Base-by-base conservation (phyloP, 352 stramenopile genomes). In the Stramenopiles sp. region DNA sequence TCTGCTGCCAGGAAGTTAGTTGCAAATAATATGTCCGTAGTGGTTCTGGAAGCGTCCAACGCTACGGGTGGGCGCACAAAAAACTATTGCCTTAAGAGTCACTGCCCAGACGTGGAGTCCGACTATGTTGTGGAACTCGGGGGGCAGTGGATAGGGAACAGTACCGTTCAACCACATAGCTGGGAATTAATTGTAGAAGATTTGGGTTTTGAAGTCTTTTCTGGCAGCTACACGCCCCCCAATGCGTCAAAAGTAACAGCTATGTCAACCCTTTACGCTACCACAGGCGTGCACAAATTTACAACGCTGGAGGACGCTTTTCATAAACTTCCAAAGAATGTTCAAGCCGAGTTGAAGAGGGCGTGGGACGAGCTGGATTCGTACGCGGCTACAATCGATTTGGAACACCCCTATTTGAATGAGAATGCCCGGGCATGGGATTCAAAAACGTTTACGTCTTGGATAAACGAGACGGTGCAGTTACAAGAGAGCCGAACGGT, bases 61-160 rank as follows among this genome's bases (percentile, higher is more conserved):
- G 31, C 31, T 71, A 33, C 35, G 33, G 53, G 53, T 6, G 53
- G 53, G 35, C 33, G 53, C 4, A 71, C 53, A 6, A 2, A 33
- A 6, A 71, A 71, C 35, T 71, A 33, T 31, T 31, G 35, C 35
- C 33, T 33, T 2, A 71, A 6, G 12, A 71, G 31, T 6, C 31
- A 33, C 33, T 4, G 35, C 2, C 35, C 33, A 4, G 53, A 71
- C 12, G 35, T 33, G 35, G 35, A 35, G 6, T 6, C 53, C 2
- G 35, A 71, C 2, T 31, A 71, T 71, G 53, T 71, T 6, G 53
- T 71, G 35, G 53, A 71, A 71, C 33, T 71, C 35, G 53, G 53
- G 33, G 53, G 53, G 2, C 33, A 31, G 2, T 71, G 33, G 33
- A 71, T 71, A 6, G n/a, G n/a, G n/a, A n/a, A n/a, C n/a, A n/a